These are phyloP conservation scores for Primulina huaijiensis DNA, from an alignment of 257 asterid species.

Conservation along the genomic window DNA sequence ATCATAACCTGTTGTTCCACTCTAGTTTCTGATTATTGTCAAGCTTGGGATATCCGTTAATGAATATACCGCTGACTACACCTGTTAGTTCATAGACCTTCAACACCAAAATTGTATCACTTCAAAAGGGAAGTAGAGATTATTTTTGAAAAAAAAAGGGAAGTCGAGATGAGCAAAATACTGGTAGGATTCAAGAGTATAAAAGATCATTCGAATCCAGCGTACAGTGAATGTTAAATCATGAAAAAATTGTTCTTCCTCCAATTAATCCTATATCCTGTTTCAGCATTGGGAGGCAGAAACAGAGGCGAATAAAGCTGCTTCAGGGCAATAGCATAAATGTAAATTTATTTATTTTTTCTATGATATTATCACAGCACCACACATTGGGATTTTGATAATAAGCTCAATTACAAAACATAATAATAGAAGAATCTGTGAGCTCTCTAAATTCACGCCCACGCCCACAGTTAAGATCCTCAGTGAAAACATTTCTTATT, in stretches of 20 bases:
- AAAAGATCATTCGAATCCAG: slow-evolving; percentile 11
- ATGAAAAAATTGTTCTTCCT: not conserved
- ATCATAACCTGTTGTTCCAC: slow-evolving; percentile 82
- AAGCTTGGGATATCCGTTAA: slow-evolving; percentile 69
- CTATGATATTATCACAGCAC: slow-evolving; percentile 4
- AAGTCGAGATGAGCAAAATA: slow-evolving; percentile 24
- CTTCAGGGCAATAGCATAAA: not conserved
- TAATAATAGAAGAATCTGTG: not conserved
- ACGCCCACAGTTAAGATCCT: not conserved
- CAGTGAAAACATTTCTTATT: not conserved
- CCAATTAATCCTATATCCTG: not conserved
- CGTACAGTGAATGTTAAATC: slow-evolving; percentile 16
- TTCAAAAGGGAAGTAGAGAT: slow-evolving; percentile 26
- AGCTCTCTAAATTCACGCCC: not conserved
- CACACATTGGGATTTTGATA: not conserved
- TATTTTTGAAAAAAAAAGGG: not conserved
- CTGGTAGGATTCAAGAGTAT: slow-evolving; percentile 2
- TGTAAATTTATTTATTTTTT: not conserved
- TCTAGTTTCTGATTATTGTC: slow-evolving; percentile 59
- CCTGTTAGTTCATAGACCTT: slow-evolving; percentile 87
- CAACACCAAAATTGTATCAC: slow-evolving; percentile 39
- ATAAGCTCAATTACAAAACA: not conserved
- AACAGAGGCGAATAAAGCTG: not conserved
- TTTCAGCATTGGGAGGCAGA: not conserved
- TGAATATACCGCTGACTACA: slow-evolving; percentile 52